phyloP scores from a whole-genome alignment of 2,329 filamentous ascomycete species.

The Lachnellula subtilissima region DNA sequence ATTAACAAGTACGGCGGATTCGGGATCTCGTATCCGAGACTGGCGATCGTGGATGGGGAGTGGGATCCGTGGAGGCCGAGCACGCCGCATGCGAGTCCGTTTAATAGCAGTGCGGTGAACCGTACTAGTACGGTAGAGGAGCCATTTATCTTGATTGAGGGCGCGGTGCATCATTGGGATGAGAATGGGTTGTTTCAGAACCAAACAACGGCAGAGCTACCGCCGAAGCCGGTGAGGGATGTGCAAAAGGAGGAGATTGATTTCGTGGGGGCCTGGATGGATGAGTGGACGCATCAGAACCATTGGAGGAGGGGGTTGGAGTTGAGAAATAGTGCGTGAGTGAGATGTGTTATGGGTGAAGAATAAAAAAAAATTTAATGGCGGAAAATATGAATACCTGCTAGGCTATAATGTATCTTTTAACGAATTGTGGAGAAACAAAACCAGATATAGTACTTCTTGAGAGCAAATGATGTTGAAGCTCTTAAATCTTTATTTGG shows the following conservation, averaged over 20 bases:
- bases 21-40: conserved; percentile 63
- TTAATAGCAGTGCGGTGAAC: conserved; percentile 42
- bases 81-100: conserved; percentile 58
- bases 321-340: too few species aligned
- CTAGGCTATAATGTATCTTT: too few species aligned
- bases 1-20: conserved; percentile 77
- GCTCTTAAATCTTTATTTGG: not conserved
- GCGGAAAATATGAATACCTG: too few species aligned
- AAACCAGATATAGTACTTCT: too few species aligned
- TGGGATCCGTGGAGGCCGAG: conserved; percentile 77
- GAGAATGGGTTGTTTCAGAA: conserved; percentile 64
- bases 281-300: conserved; percentile 44
- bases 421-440: too few species aligned
- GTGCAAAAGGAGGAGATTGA: conserved; percentile 53
- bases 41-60: conserved; percentile 74
- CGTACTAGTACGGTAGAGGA: conserved; percentile 57
- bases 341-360: too few species aligned
- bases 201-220: conserved; percentile 50
- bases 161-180: conserved; percentile 80
- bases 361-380: too few species aligned
- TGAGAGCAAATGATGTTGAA: too few species aligned
- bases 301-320: not conserved
- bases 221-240: conserved; percentile 53
- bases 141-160: conserved; percentile 68
- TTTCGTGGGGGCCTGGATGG: conserved; percentile 65